Conservation (phyloP, 106 monocot genomes). For the Xerophyta viscosa region DNA sequence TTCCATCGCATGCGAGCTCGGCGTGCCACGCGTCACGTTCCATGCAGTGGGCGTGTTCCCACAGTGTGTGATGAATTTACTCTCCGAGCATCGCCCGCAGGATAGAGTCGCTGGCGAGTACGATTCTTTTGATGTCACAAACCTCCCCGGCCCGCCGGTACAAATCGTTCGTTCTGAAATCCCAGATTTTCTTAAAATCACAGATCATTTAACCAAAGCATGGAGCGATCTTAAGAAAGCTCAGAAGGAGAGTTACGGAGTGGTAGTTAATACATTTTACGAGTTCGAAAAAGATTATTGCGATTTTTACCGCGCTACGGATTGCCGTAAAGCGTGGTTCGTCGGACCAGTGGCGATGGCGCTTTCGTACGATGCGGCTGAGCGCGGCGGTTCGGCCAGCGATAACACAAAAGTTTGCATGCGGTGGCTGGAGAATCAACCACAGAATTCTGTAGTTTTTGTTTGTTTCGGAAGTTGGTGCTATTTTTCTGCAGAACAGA, state of each 20-base stretch:
- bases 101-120: not conserved
- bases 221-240: not conserved
- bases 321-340: slow-evolving; percentile 1
- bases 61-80: not conserved
- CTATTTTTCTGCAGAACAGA: slow-evolving; percentile 1
- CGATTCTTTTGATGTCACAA: slow-evolving; percentile 1
- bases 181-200: not conserved
- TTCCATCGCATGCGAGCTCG: not conserved
- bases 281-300: slow-evolving; percentile 9
- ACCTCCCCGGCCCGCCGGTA: slow-evolving; percentile 2
- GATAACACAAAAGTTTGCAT: not conserved
- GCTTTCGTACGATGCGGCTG: not conserved
- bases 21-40: slow-evolving; percentile 3
- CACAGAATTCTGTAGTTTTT: not conserved
- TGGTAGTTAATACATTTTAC: slow-evolving; percentile 14
- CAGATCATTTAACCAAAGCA: not conserved
- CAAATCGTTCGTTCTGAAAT: not conserved
- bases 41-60: slow-evolving; percentile 6
- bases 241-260: not conserved
- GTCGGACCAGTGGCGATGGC: slow-evolving; percentile 8
- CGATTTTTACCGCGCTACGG: not conserved
- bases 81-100: not conserved
- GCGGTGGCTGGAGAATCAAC: slow-evolving; percentile 2
- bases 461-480: slow-evolving; percentile 8
- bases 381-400: not conserved